These are phyloP conservation scores for Penicillium bovifimosum DNA, from an alignment of 495 filamentous ascomycete genomes.

Conservation along the genomic window DNA sequence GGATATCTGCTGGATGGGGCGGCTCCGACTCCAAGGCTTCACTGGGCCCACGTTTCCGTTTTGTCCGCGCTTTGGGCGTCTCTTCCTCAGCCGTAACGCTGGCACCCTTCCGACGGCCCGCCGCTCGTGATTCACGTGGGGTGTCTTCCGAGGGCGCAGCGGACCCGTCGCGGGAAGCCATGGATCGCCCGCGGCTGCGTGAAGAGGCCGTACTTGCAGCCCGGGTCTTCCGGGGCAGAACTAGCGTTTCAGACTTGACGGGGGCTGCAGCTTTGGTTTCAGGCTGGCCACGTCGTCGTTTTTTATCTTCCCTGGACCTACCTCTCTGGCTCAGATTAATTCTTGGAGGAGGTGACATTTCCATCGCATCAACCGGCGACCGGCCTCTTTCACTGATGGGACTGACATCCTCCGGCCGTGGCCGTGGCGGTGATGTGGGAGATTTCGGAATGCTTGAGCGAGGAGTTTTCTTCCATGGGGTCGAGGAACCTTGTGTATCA, in stretches of 20 bases:
- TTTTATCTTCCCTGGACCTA: constrained; percentile 19
- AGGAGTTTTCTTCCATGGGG: constrained; percentile 45
- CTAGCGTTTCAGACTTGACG: constrained; percentile 35
- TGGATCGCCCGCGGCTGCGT: constrained; percentile 54
- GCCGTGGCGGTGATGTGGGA: constrained; percentile 42
- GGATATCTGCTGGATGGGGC: constrained; percentile 23
- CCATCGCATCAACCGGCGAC: constrained; percentile 35
- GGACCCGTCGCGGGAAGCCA: constrained; percentile 49
- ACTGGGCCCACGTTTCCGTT: constrained; percentile 38
- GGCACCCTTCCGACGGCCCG: constrained; percentile 44
- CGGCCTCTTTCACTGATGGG: constrained; percentile 47
- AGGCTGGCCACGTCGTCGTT: constrained; percentile 14
- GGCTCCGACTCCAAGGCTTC: constrained; percentile 32
- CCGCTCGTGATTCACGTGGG: constrained; percentile 35
- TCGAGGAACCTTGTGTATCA: constrained; percentile 41
- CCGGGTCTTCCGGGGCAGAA: constrained; percentile 30
- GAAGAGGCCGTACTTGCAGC: constrained; percentile 52
- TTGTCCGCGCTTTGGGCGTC: constrained; percentile 27
- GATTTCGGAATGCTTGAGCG: constrained; percentile 35
- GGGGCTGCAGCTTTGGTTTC: constrained; percentile 22
- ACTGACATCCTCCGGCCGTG: constrained; percentile 46
- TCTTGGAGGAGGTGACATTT: constrained; percentile 29
- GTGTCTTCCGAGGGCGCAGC: constrained; percentile 44
- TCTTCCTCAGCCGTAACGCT: constrained; percentile 26
- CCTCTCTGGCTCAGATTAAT: constrained; percentile 23